phyloP scores from a whole-genome alignment of 805 yeast species.

The Priceomyces fermenticarens region DNA sequence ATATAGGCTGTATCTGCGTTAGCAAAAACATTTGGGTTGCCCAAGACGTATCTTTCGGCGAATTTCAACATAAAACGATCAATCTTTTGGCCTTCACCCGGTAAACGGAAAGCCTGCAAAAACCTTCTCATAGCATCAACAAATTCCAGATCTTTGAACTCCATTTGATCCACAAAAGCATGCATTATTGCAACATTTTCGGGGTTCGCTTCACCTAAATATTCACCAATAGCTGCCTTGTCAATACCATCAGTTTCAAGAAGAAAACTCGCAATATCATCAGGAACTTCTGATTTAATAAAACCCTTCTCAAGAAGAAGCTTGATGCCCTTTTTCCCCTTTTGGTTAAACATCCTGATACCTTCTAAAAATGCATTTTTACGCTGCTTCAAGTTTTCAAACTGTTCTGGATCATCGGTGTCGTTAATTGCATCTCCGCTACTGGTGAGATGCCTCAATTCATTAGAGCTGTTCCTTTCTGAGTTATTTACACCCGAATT shows the following conservation, averaged over 20 bases:
- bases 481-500: constrained; percentile 14
- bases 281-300: constrained; percentile 57
- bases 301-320: constrained; percentile 62
- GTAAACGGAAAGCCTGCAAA: constrained; percentile 85
- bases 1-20: constrained; percentile 94
- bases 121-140: constrained; percentile 84
- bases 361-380: constrained; percentile 81
- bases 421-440: constrained; percentile 24
- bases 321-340: constrained; percentile 77
- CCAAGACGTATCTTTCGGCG: constrained; percentile 87
- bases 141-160: constrained; percentile 64
- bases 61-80: constrained; percentile 96
- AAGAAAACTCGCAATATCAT: constrained; percentile 71
- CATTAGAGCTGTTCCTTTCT: constrained; percentile 25
- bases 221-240: constrained; percentile 85
- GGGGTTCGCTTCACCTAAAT: constrained; percentile 83
- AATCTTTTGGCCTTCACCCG: constrained; percentile 98
- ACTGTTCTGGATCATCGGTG: constrained; percentile 74
- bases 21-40: constrained; percentile 83
- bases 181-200: constrained; percentile 83
- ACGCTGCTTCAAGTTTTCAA: constrained; percentile 78
- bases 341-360: constrained; percentile 73
- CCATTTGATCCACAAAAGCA: constrained; percentile 85
- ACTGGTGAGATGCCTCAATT: constrained; percentile 10
- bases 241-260: constrained; percentile 72